Base-by-base conservation (phyloP, 164 flowering plant species). In the Magnolia sinica region DNA sequence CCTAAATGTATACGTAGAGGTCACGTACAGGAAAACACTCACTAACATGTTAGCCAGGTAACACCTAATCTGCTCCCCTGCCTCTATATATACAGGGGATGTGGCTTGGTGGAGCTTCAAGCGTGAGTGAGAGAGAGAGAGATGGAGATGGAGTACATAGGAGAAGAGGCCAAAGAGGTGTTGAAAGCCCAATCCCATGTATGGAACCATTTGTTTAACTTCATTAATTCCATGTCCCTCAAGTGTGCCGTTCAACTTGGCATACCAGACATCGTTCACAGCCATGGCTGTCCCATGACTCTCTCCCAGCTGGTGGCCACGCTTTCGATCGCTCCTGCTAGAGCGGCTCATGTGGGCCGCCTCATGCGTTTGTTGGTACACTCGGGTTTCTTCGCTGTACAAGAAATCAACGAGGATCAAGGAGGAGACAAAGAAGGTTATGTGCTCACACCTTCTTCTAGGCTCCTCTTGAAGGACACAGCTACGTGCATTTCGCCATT, bases 361-460 rank as follows among this genome's bases (percentile, higher is more conserved):
- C 77, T 80, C 23, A 23, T 80, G 69, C 77, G 79, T 66, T 23
- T 80, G 11, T 52, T 80, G 18, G 77, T 80, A n/a, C 82, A 76
- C 70, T 45, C 79, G 6, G 82, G 79, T 61, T 18, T 70, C 73
- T 70, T 70, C 7, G 52, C 73, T 7, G 16, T 37, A 16, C 50
- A 69, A 20, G 19, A 69, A 69, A 63, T 18, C 22, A 37, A 16
- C 49, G 16, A 22, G 1, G 18, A 70, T 19, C 14, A 27, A 24
- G 69, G 13, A 66, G 20, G 22, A 63, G 22, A 63, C 1, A n/a
- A n/a, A 22, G 22, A 69, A 31, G 71, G n/a, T 1, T 66, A 45
- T 18, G 37, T 66, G 59, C 69, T 66, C 8, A 76, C 79, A 6
- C 79, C 79, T 29, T 20, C 67, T 6, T 71, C 79, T 27, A 66